phyloP scores from a whole-genome alignment of 768 basidiomycete genomes.

The Leccinum olivaceopallidum region DNA sequence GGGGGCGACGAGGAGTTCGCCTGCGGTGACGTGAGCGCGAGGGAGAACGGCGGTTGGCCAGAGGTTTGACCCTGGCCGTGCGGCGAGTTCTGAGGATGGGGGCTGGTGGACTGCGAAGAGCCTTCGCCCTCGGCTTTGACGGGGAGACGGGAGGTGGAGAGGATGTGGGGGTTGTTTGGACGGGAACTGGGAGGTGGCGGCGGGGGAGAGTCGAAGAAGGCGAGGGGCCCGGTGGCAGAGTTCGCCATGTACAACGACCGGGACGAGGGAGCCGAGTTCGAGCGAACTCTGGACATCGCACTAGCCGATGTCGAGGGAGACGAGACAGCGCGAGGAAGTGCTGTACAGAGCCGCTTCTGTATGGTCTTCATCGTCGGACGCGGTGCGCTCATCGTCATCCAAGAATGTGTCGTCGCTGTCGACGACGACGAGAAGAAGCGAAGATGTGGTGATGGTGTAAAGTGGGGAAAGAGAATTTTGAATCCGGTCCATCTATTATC shows the following conservation, averaged over 20 bases:
- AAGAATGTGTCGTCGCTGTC: conserved; percentile 15
- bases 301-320: conserved; percentile 31
- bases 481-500: conserved; percentile 1
- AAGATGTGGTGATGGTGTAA: neutral
- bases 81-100: conserved; percentile 34
- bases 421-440: conserved; percentile 6
- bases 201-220: conserved; percentile 43
- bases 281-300: conserved; percentile 41
- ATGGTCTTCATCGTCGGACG: conserved; percentile 48
- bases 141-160: conserved; percentile 44
- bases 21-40: conserved; percentile 47
- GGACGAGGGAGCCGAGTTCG: conserved; percentile 41
- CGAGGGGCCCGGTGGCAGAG: conserved; percentile 31
- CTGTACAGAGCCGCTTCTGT: conserved; percentile 52
- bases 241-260: conserved; percentile 45
- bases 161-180: conserved; percentile 39
- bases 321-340: conserved; percentile 37
- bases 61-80: conserved; percentile 37
- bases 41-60: conserved; percentile 38
- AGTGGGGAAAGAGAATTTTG: neutral
- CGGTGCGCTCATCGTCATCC: conserved; percentile 35
- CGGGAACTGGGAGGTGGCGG: conserved; percentile 42
- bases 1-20: conserved; percentile 34
- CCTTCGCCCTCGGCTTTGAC: conserved; percentile 48
- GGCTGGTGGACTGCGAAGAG: conserved; percentile 35